These are phyloP conservation scores for Kalmusia sp. DNA, from an alignment of 2,329 filamentous ascomycete genomes.

Conservation along the genomic window DNA sequence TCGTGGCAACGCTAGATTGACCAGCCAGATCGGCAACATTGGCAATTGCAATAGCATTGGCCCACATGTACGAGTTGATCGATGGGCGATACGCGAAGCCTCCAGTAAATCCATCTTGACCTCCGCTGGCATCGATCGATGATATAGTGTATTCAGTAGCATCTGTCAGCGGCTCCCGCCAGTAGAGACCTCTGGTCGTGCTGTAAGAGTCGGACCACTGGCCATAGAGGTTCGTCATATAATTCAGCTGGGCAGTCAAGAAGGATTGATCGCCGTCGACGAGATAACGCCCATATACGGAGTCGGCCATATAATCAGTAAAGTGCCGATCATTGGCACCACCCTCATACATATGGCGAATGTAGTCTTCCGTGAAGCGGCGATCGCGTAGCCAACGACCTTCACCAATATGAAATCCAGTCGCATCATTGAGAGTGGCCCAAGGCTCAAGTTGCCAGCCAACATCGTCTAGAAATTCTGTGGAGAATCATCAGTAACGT, in stretches of 20 bases:
- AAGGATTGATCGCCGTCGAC: slow-evolving; percentile 52
- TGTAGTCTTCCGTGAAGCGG: slow-evolving; percentile 53
- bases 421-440: slow-evolving; percentile 54
- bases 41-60: no score
- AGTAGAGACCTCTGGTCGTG: no score
- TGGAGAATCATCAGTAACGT: no score
- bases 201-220: no score
- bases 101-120: no score
- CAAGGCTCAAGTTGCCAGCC: slow-evolving; percentile 52
- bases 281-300: slow-evolving; percentile 50
- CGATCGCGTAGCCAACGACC: slow-evolving; percentile 55
- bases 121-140: no score
- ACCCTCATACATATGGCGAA: slow-evolving; percentile 49
- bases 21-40: no score
- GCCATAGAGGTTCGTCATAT: slow-evolving; percentile 43
- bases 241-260: slow-evolving; percentile 34
- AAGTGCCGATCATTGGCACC: slow-evolving; percentile 51
- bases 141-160: no score
- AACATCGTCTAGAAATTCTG: slow-evolving; percentile 55
- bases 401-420: slow-evolving; percentile 54
- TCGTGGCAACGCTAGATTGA: no score
- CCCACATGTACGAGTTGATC: no score
- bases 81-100: no score
- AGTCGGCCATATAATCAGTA: slow-evolving; percentile 52
- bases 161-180: no score